Evolutionary conservation across 331 rosid species (phyloP), one percentile per base, ranked within the genome.

Genomic region (Dryas integrifolia): DNA sequence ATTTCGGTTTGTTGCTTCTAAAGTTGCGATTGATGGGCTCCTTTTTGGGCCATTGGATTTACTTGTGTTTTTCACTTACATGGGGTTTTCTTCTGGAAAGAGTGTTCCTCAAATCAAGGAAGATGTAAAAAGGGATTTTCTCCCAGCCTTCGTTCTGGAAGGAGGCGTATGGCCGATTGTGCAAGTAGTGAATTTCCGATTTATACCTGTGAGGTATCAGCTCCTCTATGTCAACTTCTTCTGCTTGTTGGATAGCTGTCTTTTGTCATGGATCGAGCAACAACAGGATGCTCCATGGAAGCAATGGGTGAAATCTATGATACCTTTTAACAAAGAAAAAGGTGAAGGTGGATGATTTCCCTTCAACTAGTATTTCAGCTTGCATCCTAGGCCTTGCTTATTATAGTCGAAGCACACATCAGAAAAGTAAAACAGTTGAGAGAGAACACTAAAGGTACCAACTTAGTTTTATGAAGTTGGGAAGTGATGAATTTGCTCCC

Each of bases 191-290:
- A 91, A 86, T 77, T 94, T 94, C 72, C 88, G 96, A 62, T 89
- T 76, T 72, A 57, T 89, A 72, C 97, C 96, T 16, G 92, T 94
- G 65, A 86, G 92, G 80, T 89, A 91, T 77, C 98, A 94, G 72
- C 98, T 94, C 58, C 97, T 94, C 38, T 94, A 94, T 75, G 97
- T 88, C 73, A 91, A 94, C 86, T 69, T 86, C 80, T 94, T 94
- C 90, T 89, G 96, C 92, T 72, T 91, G 77, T 65, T 94, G 81
- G 98, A 94, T 84, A 89, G 96, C 75, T 83, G 92, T 65, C 88
- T 94, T 76, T 84, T 94, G 86, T 94, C 98, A 65, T 94, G 98
- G 98, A 21, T 91, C 21, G 96, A 94, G 84, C 98, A 94, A 74
- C 98, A 94, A 79, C 80, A 91, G 48, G 91, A 94, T 62, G 96